Evolutionary conservation across 345 rosid genomes (phyloP), one percentile per base, ranked within the genome.

Genomic region (Gossypium ekmanianum): DNA sequence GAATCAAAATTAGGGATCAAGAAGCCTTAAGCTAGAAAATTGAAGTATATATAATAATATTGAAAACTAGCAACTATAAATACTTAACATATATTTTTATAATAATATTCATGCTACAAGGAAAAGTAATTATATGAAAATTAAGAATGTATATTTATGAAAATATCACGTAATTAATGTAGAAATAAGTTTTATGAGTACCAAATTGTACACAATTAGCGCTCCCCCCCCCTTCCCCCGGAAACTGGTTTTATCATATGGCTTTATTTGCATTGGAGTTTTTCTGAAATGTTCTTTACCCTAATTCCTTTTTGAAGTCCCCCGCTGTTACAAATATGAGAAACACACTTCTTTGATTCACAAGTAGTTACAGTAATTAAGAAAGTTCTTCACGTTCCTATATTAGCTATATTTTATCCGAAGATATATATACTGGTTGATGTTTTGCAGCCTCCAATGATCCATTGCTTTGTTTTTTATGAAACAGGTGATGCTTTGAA

Each of bases 401-500:
- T 66, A 11, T 6, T 66, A 4, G 34, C 11, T 44, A 20, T 65
- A 20, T 65, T 65, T 18, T 20, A 44, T 65, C 14, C 7, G 26
- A 43, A 11, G 16, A 18, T 44, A n/a, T 41, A 63, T 39, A 41
- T 64, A 54, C 3, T 34, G 47, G 24, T 71, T 62, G 50, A 11
- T 29, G 45, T 56, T 71, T 7, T 56, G 58, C 2, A 20, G 4
- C 26, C 43, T 44, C 59, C 44, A 11, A 12, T 66, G 8, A 27
- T 20, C 51, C 20, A 52, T 59, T 58, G 52, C 39, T 55, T 50
- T 47, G 4, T 27, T 64, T 72, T 69, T 44, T 79, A 73, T 9
- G 59, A 77, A 52, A 77, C 80, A 93, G 98, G 98, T 69, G 98
- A 92, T 74, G 98, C 97, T 52, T 79, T 94, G 81, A 89, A 85